Conservation (phyloP, 2,329 filamentous ascomycete genomes). For the Metarhizium robertsii region DNA sequence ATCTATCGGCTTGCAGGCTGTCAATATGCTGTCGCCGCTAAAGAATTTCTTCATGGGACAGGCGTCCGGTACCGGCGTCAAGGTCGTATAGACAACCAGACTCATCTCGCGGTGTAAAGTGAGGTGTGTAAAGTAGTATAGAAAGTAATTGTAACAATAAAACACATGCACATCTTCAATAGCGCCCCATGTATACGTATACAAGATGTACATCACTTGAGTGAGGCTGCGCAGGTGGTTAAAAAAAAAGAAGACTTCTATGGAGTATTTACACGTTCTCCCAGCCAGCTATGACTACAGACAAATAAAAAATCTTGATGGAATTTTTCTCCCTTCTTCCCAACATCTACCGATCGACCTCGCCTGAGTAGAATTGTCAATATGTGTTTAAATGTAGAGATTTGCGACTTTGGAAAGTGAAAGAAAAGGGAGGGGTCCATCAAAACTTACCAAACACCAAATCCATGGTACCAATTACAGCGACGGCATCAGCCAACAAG, state of each 20-base stretch:
- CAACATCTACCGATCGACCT: constrained; percentile 47
- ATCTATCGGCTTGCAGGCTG: constrained; percentile 64
- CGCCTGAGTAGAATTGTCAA: constrained; percentile 30
- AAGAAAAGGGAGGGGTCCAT: too few relatives aligned
- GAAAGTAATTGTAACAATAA: neutral
- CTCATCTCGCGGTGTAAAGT: neutral
- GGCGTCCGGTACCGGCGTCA: constrained; percentile 46
- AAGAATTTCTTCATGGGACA: constrained; percentile 83
- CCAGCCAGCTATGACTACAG: constrained; percentile 31
- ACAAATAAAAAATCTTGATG: constrained; percentile 24
- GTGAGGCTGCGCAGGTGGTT: neutral
- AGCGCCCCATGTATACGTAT: neutral
- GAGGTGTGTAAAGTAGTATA: neutral
- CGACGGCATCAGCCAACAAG: constrained; percentile 90
- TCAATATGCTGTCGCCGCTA: constrained; percentile 64
- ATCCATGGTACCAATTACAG: constrained; percentile 88
- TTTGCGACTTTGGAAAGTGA: too few relatives aligned
- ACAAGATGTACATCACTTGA: neutral
- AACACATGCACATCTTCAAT: neutral
- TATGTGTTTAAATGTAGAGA: too few relatives aligned
- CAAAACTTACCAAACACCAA: constrained; percentile 66
- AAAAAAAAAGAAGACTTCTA: constrained; percentile 19
- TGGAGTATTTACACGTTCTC: constrained; percentile 28
- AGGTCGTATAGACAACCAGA: constrained; percentile 23
- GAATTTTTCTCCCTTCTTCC: constrained; percentile 17